Evolutionary conservation across 2,329 filamentous ascomycete species (phyloP).

Genomic region (Paraphaeosphaeria sporulosa): DNA sequence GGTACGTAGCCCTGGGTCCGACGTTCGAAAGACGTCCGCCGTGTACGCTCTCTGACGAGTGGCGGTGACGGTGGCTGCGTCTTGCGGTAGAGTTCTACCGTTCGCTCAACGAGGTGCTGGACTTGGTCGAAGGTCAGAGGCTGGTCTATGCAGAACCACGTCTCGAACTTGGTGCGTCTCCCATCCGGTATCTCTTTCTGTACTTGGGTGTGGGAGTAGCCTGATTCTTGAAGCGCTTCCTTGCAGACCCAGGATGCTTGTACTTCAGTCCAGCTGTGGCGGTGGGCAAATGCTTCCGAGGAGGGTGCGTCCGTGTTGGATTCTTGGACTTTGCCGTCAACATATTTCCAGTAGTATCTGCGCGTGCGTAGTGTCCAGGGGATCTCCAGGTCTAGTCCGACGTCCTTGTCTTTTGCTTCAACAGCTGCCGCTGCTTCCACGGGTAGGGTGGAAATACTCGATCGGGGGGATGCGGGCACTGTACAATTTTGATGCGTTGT

Average conservation of each 20-base stretch:
- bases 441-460: constrained; percentile 36
- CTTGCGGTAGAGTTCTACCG: constrained; percentile 46
- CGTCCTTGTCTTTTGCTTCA: constrained; percentile 41
- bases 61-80: constrained; percentile 26
- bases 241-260: constrained; percentile 49
- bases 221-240: constrained; percentile 46
- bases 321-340: constrained; percentile 41
- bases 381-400: constrained; percentile 42
- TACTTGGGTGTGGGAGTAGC: constrained; percentile 38
- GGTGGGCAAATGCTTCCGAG: constrained; percentile 37
- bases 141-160: constrained; percentile 44
- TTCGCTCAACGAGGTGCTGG: constrained; percentile 48
- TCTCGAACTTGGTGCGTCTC: constrained; percentile 43
- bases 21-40: constrained; percentile 33
- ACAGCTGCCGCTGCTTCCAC: constrained; percentile 41
- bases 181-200: constrained; percentile 43
- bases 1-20: constrained; percentile 18
- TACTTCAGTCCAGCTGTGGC: constrained; percentile 46
- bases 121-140: constrained; percentile 46
- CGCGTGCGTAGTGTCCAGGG: constrained; percentile 46
- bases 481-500: constrained; percentile 24
- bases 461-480: constrained; percentile 31
- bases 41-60: constrained; percentile 22
- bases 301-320: constrained; percentile 39
- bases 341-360: constrained; percentile 44